Base-by-base conservation (phyloP, 2,329 filamentous ascomycete species). In the Stachybotrys elegans region DNA sequence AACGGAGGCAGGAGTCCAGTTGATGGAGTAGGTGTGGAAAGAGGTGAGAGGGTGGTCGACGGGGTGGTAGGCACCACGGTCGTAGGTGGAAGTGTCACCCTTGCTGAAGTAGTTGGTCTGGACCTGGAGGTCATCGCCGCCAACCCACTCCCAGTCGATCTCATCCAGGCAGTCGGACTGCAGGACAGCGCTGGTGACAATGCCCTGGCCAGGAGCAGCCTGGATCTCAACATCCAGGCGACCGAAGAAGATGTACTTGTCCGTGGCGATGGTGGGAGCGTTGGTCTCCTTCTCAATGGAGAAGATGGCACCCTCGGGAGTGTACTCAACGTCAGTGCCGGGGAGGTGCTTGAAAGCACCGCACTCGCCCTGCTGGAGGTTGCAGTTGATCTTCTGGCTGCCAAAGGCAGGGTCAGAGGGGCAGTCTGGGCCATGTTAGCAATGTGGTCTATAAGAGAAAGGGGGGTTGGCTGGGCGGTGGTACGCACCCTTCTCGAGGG, bases 171-270 rank as follows among this genome's bases (percentile, higher is more conserved):
- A 81, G 57, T 95, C 89, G 2, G 90, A 96, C 71, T 95, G 86
- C 51, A 98, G 72, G 34, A 97, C 89, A 32, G 88, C 77, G 51
- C 86, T 91, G 69, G 90, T 96, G 50, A 98, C 87, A 51, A 98
- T 86, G 53, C 93, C 93, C 6, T 73, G 73, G 35, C 92, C 93
- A 4, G 85, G 78, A 21, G 93, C 84, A 31, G 86, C 84, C 66
- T 90, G 85, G 59, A 95, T 71, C 22, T 79, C 80, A 48, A 89
- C 81, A 43, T 94, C 86, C 55, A 96, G 79, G 58, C 83, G 83
- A 50, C 93, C 93, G 65, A 95, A 97, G 87, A 97, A 96, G 65
- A 98, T 88, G 75, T 95, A 97, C 78, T 90, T 91, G 58, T 82
- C 76, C 45, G 79, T 79, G 57, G 74, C 76, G 65, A 95, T 88